Evolutionary conservation across 2,329 filamentous ascomycete genomes (phyloP), one percentile per base, ranked within the genome.

Genomic region (Celoporthe dispersa): DNA sequence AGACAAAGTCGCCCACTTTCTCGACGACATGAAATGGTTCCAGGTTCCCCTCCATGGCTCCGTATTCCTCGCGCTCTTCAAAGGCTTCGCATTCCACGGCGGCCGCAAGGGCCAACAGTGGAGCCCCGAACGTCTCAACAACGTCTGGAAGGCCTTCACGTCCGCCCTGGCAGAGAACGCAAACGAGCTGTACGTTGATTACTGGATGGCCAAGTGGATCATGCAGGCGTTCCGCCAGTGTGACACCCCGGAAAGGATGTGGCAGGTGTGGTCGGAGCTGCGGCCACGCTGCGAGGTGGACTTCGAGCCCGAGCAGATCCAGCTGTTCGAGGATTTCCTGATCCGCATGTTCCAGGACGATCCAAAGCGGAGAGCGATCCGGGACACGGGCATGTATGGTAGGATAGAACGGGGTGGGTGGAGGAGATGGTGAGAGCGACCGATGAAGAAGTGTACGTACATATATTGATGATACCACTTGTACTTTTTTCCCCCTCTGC

Each of bases 41-140:
- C 81, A 85, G 3, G 84, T 97, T 3, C 87, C 89, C 0, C 82
- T 95, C 22, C 89, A 95, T 71, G 92, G 91, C 7, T 87, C 91
- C 69, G 87, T 97, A 33, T 98, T 95, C 76, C 84, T 96, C 51
- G 86, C 91, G 9, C 83, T 98, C 3, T 92, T 98, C 81, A 91
- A 93, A 75, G 94, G 92, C 0, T 99, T 98, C 77, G 85, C 86
- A 41, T 79, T 83, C 2, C 91, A 97, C 76, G 95, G 94, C 14
- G 90, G 89, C 35, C 77, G 83, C 33, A 83, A 73, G 0, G 80
- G 90, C 73, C 90, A 90, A 0, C 85, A 88, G 16, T 99, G 96
- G 95, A 93, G 88, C 37, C 82, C 84, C 39, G 80, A 86, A 73
- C 86, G 89, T n/a, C 86, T 98, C 2, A 85, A 91, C 59, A 85